phyloP scores from a whole-genome alignment of 1,284 basidiomycete species.

The Coniferiporia sulphurascens region DNA sequence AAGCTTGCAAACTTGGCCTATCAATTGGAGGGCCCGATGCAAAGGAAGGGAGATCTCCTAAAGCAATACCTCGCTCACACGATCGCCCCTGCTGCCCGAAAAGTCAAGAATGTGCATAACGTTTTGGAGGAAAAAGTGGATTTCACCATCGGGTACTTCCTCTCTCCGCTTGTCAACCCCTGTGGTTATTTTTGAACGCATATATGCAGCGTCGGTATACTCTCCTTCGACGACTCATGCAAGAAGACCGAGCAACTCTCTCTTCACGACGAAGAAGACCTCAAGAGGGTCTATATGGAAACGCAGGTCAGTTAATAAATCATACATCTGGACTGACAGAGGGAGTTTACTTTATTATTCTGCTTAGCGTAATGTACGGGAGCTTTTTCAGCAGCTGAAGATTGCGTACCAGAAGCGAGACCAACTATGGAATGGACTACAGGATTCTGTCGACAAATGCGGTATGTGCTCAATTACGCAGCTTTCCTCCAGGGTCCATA shows the following conservation, averaged over 20 bases:
- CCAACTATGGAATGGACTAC: slow-evolving; percentile 41
- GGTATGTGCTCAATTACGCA: slow-evolving; percentile 31
- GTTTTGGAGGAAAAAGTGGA: slow-evolving; percentile 45
- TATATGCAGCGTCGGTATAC: slow-evolving; percentile 24
- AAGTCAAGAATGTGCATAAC: slow-evolving; percentile 41
- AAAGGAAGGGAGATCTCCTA: slow-evolving; percentile 36
- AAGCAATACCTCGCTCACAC: slow-evolving; percentile 47
- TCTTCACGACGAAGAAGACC: slow-evolving; percentile 38
- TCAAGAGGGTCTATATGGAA: slow-evolving; percentile 35
- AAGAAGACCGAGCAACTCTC: slow-evolving; percentile 43
- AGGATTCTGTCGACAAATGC: slow-evolving; percentile 37
- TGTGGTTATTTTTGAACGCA: neutral
- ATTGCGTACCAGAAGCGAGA: slow-evolving; percentile 42
- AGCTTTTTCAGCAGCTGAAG: slow-evolving; percentile 38
- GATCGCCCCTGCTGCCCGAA: slow-evolving; percentile 47
- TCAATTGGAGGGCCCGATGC: slow-evolving; percentile 44
- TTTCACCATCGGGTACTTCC: slow-evolving; percentile 38
- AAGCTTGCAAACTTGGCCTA: slow-evolving; percentile 40
- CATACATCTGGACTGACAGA: neutral
- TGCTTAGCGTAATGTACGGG: slow-evolving; percentile 26
- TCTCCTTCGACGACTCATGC: slow-evolving; percentile 49
- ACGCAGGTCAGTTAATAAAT: slow-evolving; percentile 32
- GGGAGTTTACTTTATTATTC: slow-evolving; percentile 27
- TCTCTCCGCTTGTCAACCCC: neutral
- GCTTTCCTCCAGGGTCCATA: neutral